phyloP scores from a whole-genome alignment of 805 yeast genomes.

The Zygoascus ofunaensis region DNA sequence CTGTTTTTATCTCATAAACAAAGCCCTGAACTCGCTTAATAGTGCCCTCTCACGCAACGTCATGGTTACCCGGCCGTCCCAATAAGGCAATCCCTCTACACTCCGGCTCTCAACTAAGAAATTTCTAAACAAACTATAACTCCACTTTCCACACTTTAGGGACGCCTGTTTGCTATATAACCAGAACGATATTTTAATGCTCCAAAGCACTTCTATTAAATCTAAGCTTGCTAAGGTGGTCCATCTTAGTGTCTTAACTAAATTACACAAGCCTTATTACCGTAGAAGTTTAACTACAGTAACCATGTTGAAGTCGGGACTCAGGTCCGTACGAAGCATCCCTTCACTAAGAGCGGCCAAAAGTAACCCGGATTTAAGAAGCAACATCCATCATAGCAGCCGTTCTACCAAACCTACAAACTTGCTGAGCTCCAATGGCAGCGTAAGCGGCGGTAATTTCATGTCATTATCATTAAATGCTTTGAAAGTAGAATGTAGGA shows the following conservation, averaged over 20 bases:
- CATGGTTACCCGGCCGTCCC: too few species aligned
- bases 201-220: too few species aligned
- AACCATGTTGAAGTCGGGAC: not conserved
- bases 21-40: too few species aligned
- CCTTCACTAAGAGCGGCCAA: slow-evolving; percentile 5
- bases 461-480: slow-evolving; percentile 42
- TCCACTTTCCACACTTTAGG: too few species aligned
- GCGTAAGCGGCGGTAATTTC: slow-evolving; percentile 17
- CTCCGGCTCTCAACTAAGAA: not conserved
- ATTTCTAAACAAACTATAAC: not conserved
- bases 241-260: too few species aligned
- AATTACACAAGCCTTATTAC: too few species aligned
- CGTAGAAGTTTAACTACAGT: too few species aligned
- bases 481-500: slow-evolving; percentile 49
- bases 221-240: too few species aligned
- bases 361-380: slow-evolving; percentile 6
- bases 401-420: slow-evolving; percentile 26
- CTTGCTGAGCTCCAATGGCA: slow-evolving; percentile 19
- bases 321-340: not conserved
- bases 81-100: not conserved
- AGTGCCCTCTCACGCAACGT: too few species aligned
- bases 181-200: too few species aligned
- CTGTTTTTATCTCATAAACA: too few species aligned
- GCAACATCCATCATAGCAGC: slow-evolving; percentile 17
- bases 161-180: too few species aligned